phyloP scores from a whole-genome alignment of 192 early-diverging fungal species.

The Coemansia sp. region DNA sequence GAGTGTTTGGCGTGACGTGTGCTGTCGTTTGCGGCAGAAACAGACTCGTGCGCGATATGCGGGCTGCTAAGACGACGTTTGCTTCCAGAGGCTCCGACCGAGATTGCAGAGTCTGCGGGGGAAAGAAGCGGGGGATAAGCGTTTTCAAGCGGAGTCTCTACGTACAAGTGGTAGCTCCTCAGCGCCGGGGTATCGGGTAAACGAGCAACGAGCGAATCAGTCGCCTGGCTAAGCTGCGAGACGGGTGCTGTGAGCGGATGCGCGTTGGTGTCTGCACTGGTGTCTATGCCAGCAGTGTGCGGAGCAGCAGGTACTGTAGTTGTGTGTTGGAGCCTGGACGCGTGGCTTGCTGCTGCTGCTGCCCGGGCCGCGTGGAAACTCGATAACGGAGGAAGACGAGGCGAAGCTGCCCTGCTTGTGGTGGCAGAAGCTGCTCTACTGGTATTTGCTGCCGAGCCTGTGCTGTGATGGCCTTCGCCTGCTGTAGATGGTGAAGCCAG shows the following conservation, averaged over 20 bases:
- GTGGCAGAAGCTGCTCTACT: slow-evolving; percentile 9
- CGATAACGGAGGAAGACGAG: slow-evolving; percentile 15
- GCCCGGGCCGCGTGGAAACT: slow-evolving; percentile 44
- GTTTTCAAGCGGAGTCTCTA: slow-evolving; percentile 45
- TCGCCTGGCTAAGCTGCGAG: neutral
- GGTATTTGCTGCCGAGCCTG: neutral
- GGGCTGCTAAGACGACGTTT: slow-evolving; percentile 54
- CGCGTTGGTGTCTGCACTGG: neutral
- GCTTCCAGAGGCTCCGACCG: slow-evolving; percentile 9
- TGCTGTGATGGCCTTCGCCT: neutral
- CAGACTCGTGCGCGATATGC: slow-evolving; percentile 2
- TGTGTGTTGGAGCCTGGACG: neutral
- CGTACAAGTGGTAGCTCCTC: slow-evolving; percentile 48
- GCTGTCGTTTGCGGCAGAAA: slow-evolving; percentile 1
- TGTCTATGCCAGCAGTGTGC: neutral
- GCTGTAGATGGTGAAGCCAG: slow-evolving; percentile 11
- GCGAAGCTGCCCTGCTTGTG: slow-evolving; percentile 43
- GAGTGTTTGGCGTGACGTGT: slow-evolving; percentile 38
- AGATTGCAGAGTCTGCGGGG: slow-evolving; percentile 11
- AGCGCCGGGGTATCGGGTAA: slow-evolving; percentile 29
- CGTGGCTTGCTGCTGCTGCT: slow-evolving; percentile 14
- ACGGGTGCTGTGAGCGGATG: neutral
- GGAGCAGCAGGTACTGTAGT: neutral
- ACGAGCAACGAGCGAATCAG: slow-evolving; percentile 1
- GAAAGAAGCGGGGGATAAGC: slow-evolving; percentile 26